Conservation (phyloP, 495 filamentous ascomycete genomes). For the Poronia punctata region DNA sequence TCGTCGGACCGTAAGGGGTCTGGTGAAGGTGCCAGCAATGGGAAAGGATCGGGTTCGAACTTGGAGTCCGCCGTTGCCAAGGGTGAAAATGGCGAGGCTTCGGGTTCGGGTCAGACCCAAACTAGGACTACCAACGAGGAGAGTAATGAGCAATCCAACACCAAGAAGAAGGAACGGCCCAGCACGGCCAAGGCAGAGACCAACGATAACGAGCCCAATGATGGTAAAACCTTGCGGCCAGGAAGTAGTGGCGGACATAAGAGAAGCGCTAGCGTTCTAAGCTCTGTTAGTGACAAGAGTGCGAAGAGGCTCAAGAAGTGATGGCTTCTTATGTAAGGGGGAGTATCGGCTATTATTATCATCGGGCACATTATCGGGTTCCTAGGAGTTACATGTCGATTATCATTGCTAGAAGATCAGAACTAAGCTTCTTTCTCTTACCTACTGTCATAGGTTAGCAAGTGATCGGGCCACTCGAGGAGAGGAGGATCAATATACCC, state of each 20-base stretch:
- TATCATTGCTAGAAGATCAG: too few relatives aligned
- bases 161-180: conserved; percentile 7
- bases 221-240: conserved; percentile 19
- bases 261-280: conserved; percentile 70
- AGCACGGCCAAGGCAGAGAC: not conserved
- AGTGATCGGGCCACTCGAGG: too few relatives aligned
- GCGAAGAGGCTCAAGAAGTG: conserved; percentile 64
- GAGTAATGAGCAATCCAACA: conserved; percentile 18
- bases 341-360: too few relatives aligned
- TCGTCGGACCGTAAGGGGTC: conserved; percentile 22
- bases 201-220: conserved; percentile 15
- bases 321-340: too few relatives aligned
- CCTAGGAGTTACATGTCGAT: too few relatives aligned
- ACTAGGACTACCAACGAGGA: conserved; percentile 16
- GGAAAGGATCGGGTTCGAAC: conserved; percentile 14
- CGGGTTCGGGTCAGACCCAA: conserved; percentile 10
- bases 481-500: too few relatives aligned
- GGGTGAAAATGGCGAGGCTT: conserved; percentile 13
- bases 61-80: conserved; percentile 14
- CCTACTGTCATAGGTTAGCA: too few relatives aligned
- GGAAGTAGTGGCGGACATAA: conserved; percentile 48
- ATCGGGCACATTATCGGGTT: too few relatives aligned
- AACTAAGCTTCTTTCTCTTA: too few relatives aligned
- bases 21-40: conserved; percentile 6
- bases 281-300: conserved; percentile 61